Evolutionary conservation across 23 red algal genomes (phyloP).

Genomic region (Cyanidiococcus yangmingshanensis): DNA sequence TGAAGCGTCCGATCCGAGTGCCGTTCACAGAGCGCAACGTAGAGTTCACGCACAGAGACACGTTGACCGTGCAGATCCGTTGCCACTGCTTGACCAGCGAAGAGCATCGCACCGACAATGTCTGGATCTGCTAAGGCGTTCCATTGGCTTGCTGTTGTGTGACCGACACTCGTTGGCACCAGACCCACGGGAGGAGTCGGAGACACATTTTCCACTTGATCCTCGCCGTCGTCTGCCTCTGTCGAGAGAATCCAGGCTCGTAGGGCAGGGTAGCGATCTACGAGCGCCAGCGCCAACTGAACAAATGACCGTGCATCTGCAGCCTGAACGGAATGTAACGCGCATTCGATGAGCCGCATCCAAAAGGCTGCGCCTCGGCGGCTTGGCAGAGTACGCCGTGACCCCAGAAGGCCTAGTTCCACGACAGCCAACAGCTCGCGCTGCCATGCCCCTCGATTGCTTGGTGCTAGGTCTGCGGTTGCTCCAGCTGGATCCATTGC

Average conservation of each 20-base stretch:
- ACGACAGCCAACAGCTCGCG: background rate
- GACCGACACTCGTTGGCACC: background rate
- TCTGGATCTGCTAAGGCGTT: background rate
- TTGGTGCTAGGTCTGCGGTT: background rate
- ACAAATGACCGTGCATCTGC: background rate
- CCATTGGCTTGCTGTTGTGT: background rate
- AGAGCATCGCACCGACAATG: background rate
- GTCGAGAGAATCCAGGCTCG: background rate
- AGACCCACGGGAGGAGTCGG: background rate
- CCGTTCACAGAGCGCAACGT: no score
- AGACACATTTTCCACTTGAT: background rate
- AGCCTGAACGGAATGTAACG: background rate
- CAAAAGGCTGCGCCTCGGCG: constrained; percentile 6
- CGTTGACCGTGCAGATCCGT: background rate
- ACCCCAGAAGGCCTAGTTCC: background rate
- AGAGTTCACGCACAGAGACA: background rate
- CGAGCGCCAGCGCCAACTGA: background rate
- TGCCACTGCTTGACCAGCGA: background rate
- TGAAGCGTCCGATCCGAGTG: no score
- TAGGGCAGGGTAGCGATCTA: background rate
- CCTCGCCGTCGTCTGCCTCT: background rate
- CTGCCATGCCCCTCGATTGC: background rate
- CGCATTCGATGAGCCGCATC: constrained; percentile 15
- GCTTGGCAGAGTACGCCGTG: background rate
- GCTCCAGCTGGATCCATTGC: background rate